Evolutionary conservation across 345 rosid species (phyloP), one percentile per base, ranked within the genome.

Genomic region (Citrus mangshanensis): DNA sequence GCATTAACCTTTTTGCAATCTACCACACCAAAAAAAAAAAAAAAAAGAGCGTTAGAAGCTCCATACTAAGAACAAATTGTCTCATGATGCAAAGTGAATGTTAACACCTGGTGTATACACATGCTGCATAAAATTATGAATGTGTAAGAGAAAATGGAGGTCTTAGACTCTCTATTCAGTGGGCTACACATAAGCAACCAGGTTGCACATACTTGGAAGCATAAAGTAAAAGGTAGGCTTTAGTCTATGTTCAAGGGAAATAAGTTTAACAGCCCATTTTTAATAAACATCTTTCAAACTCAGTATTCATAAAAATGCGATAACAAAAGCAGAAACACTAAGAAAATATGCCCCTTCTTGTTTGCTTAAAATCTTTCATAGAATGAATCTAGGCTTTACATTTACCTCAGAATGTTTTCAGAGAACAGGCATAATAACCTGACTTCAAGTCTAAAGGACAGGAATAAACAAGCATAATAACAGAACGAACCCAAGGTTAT

Each of bases 1-100:
- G 97, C 89, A 83, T 88, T 83, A 96, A 85, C 86, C 99, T 89
- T 88, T 96, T 96, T 60, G 92, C 98, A 93, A 96, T 96, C 99
- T 96, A 87, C 65, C 80, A 86, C 49, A 68, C 69, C 82, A 7
- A 38, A 38, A 54, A 73, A 82, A 83, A 79, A 51, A 38, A 54
- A 73, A 82, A 83, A 79, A 51, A 1, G 0, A 68, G 74, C 4
- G 59, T 87, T 73, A 86, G 73, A 49, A 78, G 70, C 16, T 49
- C 37, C 24, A 51, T 25, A 34, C 19, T 32, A 37, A 12, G 74
- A 51, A 58, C 18, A 32, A 65, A 24, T 37, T 5, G 59, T 56
- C 59, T 63, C 58, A 19, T 1, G 37, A 68, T 32, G 28, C 32
- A 65, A 37, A 77, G 32, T 24, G 77, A 77, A 37, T 6, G 35